Percentiles rank a stretch among this genome's conserved stretches.
phyloP scores from a whole-genome alignment of 352 stramenopile genomes.

The Globisporangium viniferum region DNA sequence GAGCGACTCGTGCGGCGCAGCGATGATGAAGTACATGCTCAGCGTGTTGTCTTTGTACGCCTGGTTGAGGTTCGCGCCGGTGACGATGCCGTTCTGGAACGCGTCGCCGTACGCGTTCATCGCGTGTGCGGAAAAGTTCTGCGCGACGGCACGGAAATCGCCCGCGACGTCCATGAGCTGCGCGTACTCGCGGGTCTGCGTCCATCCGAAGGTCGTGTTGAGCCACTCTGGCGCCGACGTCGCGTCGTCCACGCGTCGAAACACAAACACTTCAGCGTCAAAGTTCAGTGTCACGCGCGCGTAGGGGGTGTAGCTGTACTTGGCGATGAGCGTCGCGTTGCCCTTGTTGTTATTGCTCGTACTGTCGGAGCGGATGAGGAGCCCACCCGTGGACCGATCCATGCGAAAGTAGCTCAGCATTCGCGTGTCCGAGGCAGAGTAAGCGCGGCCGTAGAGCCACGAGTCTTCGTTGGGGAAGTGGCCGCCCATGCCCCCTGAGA shows the following conservation, averaged over 20 bases:
- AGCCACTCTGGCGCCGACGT: conserved; percentile 66
- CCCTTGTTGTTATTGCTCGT: conserved; percentile 77
- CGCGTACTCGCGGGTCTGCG: conserved; percentile 58
- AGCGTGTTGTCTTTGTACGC: conserved; percentile 58
- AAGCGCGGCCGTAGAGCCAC: conserved; percentile 68
- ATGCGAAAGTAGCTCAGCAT: conserved; percentile 83
- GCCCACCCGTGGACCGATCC: conserved; percentile 52
- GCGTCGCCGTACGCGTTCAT: conserved; percentile 81
- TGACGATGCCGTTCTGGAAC: conserved; percentile 49
- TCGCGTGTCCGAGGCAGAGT: conserved; percentile 57
- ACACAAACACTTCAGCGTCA: conserved; percentile 69
- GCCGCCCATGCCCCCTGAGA: conserved; percentile 71
- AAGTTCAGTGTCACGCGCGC: conserved; percentile 76
- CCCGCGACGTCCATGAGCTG: conserved; percentile 58
- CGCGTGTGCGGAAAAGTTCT: conserved; percentile 53
- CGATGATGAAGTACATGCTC: conserved; percentile 85
- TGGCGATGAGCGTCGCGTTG: conserved; percentile 45
- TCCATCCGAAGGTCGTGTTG: conserved; percentile 54
- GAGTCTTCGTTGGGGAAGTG: conserved; percentile 60
- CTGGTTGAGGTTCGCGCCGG: conserved; percentile 51
- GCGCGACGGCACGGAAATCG: conserved; percentile 56
- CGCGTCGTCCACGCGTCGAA: conserved; percentile 53
- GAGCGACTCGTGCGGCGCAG: conserved; percentile 54
- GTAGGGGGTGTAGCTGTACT: conserved; percentile 58
- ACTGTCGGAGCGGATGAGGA: conserved; percentile 63